These are phyloP conservation scores for Candida ponderosae DNA, from an alignment of 805 yeast genomes.

Conservation along the genomic window DNA sequence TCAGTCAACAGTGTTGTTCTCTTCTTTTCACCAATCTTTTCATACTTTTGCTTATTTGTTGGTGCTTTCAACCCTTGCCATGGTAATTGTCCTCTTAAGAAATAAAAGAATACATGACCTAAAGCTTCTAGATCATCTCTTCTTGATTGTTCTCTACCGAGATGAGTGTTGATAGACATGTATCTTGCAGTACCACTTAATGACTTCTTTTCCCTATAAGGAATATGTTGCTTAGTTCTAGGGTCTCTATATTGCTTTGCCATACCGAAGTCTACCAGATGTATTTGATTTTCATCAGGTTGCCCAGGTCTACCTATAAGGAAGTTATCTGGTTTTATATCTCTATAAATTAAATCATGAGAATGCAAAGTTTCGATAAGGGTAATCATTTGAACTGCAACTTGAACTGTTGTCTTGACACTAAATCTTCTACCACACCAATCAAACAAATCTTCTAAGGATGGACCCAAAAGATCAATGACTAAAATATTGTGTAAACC, in stretches of 20 bases:
- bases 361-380: conserved; percentile 69
- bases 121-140: conserved; percentile 76
- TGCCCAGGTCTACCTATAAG: conserved; percentile 57
- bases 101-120: conserved; percentile 78
- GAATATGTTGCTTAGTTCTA: conserved; percentile 71
- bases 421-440: conserved; percentile 80
- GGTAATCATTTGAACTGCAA: conserved; percentile 72
- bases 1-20: conserved; percentile 59
- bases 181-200: conserved; percentile 81
- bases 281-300: conserved; percentile 59
- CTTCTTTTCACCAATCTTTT: conserved; percentile 77
- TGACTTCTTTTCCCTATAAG: conserved; percentile 74
- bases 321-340: conserved; percentile 79
- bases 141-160: conserved; percentile 78
- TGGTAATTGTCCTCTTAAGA: conserved; percentile 71
- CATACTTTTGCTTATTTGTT: conserved; percentile 76
- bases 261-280: conserved; percentile 81
- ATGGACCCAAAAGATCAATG: conserved; percentile 72
- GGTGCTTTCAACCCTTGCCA: conserved; percentile 92
- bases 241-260: conserved; percentile 82
- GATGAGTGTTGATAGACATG: conserved; percentile 84
- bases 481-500: conserved; percentile 74
- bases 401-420: conserved; percentile 63
- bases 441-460: conserved; percentile 75
- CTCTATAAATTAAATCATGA: conserved; percentile 71